Conservation (phyloP, 805 yeast genomes). For the Vanderwaltozyma verrucispora region DNA sequence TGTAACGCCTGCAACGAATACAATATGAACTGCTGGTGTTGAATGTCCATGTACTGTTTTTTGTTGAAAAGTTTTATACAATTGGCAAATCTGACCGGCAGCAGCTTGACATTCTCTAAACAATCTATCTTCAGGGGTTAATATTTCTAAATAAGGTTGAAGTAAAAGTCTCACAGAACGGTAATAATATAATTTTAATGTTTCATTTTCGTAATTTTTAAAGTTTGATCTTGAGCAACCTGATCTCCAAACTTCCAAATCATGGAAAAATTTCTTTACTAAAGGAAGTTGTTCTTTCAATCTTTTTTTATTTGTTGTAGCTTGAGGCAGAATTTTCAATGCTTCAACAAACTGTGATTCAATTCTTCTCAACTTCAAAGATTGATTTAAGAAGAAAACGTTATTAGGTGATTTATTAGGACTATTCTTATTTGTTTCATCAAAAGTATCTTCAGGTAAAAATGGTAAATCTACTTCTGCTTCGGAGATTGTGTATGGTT, state of each 20-base stretch:
- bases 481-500: conserved; percentile 43
- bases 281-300: conserved; percentile 35
- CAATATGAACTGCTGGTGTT: conserved; percentile 55
- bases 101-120: conserved; percentile 62
- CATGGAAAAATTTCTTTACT: conserved; percentile 43
- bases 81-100: conserved; percentile 58
- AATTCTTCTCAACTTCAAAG: conserved; percentile 44
- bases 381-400: conserved; percentile 44
- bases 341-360: conserved; percentile 51
- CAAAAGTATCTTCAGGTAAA: conserved; percentile 9
- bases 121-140: conserved; percentile 50
- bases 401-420: conserved; percentile 9
- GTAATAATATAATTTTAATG: conserved; percentile 47
- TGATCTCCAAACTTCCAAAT: conserved; percentile 42
- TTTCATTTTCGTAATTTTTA: conserved; percentile 45
- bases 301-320: conserved; percentile 8
- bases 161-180: conserved; percentile 48
- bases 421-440: background rate
- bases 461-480: conserved; percentile 40
- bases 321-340: conserved; percentile 32
- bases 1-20: conserved; percentile 60
- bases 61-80: conserved; percentile 52
- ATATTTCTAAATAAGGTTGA: conserved; percentile 54
- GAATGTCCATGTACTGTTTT: conserved; percentile 54
- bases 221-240: conserved; percentile 34